These are phyloP conservation scores for Fusarium citri DNA, from an alignment of 2,329 filamentous ascomycete genomes.

Conservation along the genomic window DNA sequence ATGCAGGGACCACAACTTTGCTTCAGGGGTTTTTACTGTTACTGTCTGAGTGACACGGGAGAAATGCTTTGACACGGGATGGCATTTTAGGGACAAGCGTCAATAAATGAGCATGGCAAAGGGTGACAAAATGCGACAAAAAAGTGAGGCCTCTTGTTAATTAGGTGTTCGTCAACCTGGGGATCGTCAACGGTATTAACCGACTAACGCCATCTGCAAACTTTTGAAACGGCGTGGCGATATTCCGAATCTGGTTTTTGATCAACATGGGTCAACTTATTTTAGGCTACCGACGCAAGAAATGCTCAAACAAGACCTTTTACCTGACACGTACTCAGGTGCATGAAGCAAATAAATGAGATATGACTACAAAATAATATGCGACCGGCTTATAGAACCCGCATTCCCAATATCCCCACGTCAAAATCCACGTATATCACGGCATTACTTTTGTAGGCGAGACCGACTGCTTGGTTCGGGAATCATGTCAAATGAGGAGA, in stretches of 20 bases:
- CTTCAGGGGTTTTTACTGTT: slow-evolving; percentile 24
- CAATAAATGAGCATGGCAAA: neutral
- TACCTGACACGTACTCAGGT: neutral
- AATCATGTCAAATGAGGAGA: neutral
- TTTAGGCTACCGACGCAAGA: neutral
- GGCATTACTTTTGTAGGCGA: neutral
- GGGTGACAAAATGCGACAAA: neutral
- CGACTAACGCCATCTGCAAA: neutral
- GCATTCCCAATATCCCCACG: neutral
- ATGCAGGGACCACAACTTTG: slow-evolving; percentile 39
- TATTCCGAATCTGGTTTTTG: neutral
- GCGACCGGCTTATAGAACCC: neutral
- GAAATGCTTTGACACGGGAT: slow-evolving; percentile 13
- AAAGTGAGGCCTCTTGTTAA: neutral
- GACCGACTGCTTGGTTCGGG: slow-evolving; percentile 7
- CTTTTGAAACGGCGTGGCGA: slow-evolving; percentile 4
- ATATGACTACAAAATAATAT: neutral
- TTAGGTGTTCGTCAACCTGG: neutral
- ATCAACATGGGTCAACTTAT: neutral
- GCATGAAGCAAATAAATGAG: slow-evolving; percentile 4
- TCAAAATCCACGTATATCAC: neutral
- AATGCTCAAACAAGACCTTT: neutral
- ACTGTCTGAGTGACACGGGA: slow-evolving; percentile 32
- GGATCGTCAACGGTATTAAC: slow-evolving; percentile 1
- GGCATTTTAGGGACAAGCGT: neutral